Evolutionary conservation across 257 asterid genomes (phyloP).

Genomic region (Nyctanthes arbortristis): DNA sequence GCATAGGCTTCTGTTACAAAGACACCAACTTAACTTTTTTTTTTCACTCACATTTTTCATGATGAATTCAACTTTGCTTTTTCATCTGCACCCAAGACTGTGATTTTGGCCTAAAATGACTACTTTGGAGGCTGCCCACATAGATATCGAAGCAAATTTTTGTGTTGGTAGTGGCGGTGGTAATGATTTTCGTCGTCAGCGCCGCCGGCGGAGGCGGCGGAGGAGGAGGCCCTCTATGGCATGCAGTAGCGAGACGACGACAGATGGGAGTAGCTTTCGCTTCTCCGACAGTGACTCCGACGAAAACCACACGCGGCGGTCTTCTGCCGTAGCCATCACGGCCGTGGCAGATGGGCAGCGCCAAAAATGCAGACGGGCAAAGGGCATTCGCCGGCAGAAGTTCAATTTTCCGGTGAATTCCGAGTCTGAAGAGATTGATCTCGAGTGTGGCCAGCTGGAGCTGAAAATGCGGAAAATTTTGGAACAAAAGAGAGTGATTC

Average conservation of each 20-base stretch:
- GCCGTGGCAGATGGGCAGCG: slow-evolving; percentile 27
- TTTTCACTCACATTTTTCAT: not conserved
- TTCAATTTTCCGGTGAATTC: not conserved
- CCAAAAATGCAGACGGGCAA: slow-evolving; percentile 36
- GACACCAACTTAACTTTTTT: not conserved
- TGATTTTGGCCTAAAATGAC: not conserved
- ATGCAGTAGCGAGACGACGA: slow-evolving; percentile 49
- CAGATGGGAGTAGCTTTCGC: slow-evolving; percentile 45
- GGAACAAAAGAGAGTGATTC: slow-evolving; percentile 22
- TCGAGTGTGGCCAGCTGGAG: slow-evolving; percentile 50
- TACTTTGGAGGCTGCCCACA: not conserved
- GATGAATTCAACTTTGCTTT: not conserved
- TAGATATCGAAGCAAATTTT: not conserved
- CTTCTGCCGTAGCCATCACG: too few relatives aligned
- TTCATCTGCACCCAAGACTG: not conserved
- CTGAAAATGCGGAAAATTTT: slow-evolving; percentile 27
- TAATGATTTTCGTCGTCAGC: slow-evolving; percentile 33
- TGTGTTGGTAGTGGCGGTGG: slow-evolving; percentile 10
- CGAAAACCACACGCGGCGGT: slow-evolving; percentile 34
- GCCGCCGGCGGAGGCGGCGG: slow-evolving; percentile 32
- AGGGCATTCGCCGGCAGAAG: slow-evolving; percentile 22
- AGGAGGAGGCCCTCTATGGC: slow-evolving; percentile 34
- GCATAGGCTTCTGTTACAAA: not conserved
- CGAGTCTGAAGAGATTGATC: slow-evolving; percentile 34
- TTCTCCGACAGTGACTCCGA: slow-evolving; percentile 46